A percentile compares a stretch with the other conserved stretches of the same genome.
phyloP scores from a whole-genome alignment of 23 red algal genomes.

The Gracilaria vermiculophylla region DNA sequence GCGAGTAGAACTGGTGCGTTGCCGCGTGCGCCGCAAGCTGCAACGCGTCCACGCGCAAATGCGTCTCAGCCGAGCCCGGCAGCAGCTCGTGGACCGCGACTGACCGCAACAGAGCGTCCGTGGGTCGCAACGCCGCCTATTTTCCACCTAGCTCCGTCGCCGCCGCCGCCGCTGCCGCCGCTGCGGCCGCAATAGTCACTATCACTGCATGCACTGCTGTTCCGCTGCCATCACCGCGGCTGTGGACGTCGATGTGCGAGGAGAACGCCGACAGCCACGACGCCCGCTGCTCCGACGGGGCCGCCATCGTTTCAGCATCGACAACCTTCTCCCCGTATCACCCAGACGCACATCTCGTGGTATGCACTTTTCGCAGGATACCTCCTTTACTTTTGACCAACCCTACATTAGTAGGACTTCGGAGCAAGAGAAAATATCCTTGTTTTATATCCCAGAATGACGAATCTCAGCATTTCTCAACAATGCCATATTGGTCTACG shows the following conservation, averaged over 20 bases:
- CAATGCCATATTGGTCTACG: too few species aligned
- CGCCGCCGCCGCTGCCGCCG: not conserved
- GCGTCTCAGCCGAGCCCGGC: not conserved
- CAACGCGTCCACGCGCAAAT: not conserved
- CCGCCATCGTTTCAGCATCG: not conserved
- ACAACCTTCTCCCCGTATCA: too few species aligned
- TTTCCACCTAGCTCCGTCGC: not conserved
- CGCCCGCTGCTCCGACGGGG: not conserved
- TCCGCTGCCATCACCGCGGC: too few species aligned
- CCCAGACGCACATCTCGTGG: too few species aligned
- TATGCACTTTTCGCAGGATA: too few species aligned
- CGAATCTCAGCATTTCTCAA: too few species aligned
- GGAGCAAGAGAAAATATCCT: too few species aligned
- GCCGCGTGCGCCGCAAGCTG: not conserved
- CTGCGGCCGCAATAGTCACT: not conserved
- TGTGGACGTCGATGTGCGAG: too few species aligned
- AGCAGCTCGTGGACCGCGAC: not conserved
- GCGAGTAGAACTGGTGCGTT: not conserved
- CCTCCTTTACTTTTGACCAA: too few species aligned
- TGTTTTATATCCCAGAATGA: too few species aligned
- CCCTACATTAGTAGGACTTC: too few species aligned
- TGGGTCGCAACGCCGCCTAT: not conserved
- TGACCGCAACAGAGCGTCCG: not conserved
- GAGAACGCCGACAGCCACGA: conserved; percentile 3
- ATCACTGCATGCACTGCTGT: too few species aligned